A percentile compares a stretch with the other conserved stretches of the same genome.
Conservation (phyloP, 1,284 basidiomycete genomes). For the Bondarzewia mesenterica region DNA sequence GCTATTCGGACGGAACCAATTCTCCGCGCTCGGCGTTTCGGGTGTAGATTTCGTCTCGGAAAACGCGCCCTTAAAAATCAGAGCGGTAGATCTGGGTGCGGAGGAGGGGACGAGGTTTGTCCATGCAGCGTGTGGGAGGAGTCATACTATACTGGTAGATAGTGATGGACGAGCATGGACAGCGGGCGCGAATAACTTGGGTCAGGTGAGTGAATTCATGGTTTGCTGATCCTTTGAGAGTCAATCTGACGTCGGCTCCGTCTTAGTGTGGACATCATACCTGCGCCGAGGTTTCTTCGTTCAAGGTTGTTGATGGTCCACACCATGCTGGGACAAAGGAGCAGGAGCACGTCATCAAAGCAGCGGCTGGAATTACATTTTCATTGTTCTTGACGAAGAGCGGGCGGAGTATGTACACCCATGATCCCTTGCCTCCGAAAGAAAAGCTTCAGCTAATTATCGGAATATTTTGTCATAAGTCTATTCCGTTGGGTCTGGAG, state of each 20-base stretch:
- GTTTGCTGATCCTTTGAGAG: background rate
- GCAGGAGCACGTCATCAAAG: conserved; percentile 62
- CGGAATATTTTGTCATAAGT: conserved; percentile 33
- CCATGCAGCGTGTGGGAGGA: conserved; percentile 74
- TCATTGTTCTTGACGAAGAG: conserved; percentile 73
- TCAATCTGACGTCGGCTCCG: background rate
- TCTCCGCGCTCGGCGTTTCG: conserved; percentile 46
- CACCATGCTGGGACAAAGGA: conserved; percentile 49
- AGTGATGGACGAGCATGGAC: conserved; percentile 79
- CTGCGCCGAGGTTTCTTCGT: conserved; percentile 55
- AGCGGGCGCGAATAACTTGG: conserved; percentile 76
- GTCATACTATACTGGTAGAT: conserved; percentile 79
- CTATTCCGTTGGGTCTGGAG: conserved; percentile 85
- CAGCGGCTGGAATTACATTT: conserved; percentile 78
- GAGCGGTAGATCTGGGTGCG: conserved; percentile 55
- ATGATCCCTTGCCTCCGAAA: conserved; percentile 7
- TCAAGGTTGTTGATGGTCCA: conserved; percentile 57
- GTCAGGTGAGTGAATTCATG: conserved; percentile 49
- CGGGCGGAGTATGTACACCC: conserved; percentile 53
- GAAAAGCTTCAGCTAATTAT: conserved; percentile 2
- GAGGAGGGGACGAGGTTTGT: conserved; percentile 61
- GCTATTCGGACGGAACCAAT: conserved; percentile 79
- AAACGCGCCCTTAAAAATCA: conserved; percentile 59
- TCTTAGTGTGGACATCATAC: conserved; percentile 63
- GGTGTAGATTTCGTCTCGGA: conserved; percentile 58